Evolutionary conservation across 1,139 yeast genomes (phyloP).

Genomic region (Blastobotrys buckinghamii): DNA sequence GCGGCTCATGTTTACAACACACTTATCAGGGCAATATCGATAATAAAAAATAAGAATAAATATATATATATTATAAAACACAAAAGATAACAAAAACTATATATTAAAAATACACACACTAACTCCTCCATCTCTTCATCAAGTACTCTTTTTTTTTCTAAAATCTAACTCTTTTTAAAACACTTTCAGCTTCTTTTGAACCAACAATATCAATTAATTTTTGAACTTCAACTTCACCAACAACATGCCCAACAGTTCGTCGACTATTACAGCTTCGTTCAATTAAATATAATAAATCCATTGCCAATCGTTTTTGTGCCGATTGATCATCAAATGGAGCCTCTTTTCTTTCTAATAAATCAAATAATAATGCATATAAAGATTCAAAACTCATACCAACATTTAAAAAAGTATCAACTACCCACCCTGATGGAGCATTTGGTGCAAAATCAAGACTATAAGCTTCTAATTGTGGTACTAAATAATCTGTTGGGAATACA

Average conservation of each 20-base stretch:
- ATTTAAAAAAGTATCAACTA: slow-evolving; percentile 63
- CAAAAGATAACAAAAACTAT: too few relatives aligned
- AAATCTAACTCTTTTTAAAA: slow-evolving; percentile 3
- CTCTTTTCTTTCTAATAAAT: slow-evolving; percentile 50
- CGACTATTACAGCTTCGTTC: slow-evolving; percentile 13
- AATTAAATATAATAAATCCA: slow-evolving; percentile 26
- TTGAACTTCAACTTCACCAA: slow-evolving; percentile 9
- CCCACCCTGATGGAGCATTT: slow-evolving; percentile 46
- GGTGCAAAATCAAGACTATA: slow-evolving; percentile 36
- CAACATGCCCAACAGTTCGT: not conserved
- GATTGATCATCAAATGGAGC: slow-evolving; percentile 30
- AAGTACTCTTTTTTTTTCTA: too few relatives aligned
- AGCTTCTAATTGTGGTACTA: slow-evolving; percentile 50
- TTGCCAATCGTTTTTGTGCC: slow-evolving; percentile 24
- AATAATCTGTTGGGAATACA: slow-evolving; percentile 73
- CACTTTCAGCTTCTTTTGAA: slow-evolving; percentile 8
- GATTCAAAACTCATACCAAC: slow-evolving; percentile 74
- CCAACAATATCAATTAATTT: slow-evolving; percentile 11
- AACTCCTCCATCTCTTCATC: too few relatives aligned
- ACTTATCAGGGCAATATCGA: too few relatives aligned
- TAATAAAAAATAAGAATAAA: too few relatives aligned
- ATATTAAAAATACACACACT: too few relatives aligned
- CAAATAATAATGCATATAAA: slow-evolving; percentile 60
- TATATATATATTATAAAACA: too few relatives aligned
- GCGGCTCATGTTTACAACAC: too few relatives aligned